Evolutionary conservation across 768 basidiomycete species (phyloP).

Genomic region (Pulveroboletus sp.): DNA sequence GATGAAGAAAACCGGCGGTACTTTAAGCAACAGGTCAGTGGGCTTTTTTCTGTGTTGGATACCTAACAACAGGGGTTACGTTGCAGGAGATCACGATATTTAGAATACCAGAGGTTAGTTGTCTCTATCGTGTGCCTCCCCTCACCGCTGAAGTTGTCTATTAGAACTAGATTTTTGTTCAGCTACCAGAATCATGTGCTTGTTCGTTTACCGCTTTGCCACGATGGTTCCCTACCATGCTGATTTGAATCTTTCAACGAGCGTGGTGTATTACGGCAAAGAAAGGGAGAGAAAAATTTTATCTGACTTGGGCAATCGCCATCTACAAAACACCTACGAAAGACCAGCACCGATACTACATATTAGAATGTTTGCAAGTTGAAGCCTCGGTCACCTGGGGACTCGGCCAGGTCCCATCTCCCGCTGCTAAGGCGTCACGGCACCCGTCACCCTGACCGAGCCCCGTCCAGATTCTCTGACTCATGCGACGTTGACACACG

Average conservation of each 20-base stretch:
- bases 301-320: slow-evolving; percentile 1
- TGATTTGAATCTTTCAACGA: slow-evolving; percentile 4
- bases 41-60: not conserved
- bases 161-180: slow-evolving; percentile 32
- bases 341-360: slow-evolving; percentile 14
- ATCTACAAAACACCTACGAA: slow-evolving; percentile 4
- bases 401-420: not conserved
- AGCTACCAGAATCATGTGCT: not conserved
- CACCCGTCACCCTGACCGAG: slow-evolving; percentile 7
- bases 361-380: not conserved
- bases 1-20: slow-evolving; percentile 98
- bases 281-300: not conserved
- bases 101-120: slow-evolving; percentile 77
- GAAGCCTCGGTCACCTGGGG: not conserved
- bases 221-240: not conserved
- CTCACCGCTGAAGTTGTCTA: slow-evolving; percentile 1
- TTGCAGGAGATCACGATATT: slow-evolving; percentile 80
- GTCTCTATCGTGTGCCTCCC: not conserved
- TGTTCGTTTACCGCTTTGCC: slow-evolving; percentile 5
- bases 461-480: slow-evolving; percentile 25
- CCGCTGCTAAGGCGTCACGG: slow-evolving; percentile 18
- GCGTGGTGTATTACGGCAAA: not conserved
- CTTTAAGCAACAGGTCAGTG: slow-evolving; percentile 87
- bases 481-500: slow-evolving; percentile 26
- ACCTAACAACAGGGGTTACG: not conserved